These are phyloP conservation scores for Lenzites betulinus DNA, from an alignment of 768 basidiomycete species.

Conservation along the genomic window DNA sequence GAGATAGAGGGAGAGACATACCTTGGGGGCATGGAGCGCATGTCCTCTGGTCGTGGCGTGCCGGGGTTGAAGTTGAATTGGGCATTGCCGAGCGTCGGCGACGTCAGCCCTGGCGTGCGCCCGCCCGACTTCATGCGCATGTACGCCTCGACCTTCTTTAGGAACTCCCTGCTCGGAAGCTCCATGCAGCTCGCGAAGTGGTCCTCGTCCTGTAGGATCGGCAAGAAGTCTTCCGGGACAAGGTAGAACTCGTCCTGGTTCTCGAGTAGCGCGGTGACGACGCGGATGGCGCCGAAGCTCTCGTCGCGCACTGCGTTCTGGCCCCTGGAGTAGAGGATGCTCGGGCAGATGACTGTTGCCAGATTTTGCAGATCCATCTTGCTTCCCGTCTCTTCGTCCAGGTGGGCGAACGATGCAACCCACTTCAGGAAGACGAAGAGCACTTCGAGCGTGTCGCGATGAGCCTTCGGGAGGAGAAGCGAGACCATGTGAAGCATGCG, in stretches of 20 bases:
- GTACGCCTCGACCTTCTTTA: slow-evolving; percentile 95
- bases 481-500: slow-evolving; percentile 85
- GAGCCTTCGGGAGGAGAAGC: slow-evolving; percentile 85
- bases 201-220: slow-evolving; percentile 88
- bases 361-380: slow-evolving; percentile 98
- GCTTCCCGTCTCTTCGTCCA: slow-evolving; percentile 36
- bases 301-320: slow-evolving; percentile 89
- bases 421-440: slow-evolving; percentile 98
- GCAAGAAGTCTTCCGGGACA: slow-evolving; percentile 88
- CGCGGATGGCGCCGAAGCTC: slow-evolving; percentile 85
- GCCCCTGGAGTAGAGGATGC: slow-evolving; percentile 89
- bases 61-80: slow-evolving; percentile 43
- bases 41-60: slow-evolving; percentile 27
- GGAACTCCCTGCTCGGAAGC: slow-evolving; percentile 89
- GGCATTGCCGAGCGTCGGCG: slow-evolving; percentile 38
- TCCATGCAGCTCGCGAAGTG: slow-evolving; percentile 89
- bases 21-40: slow-evolving; percentile 29
- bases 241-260: slow-evolving; percentile 94
- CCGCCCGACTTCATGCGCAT: slow-evolving; percentile 68
- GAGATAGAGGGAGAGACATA: slow-evolving; percentile 2
- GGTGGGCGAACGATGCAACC: slow-evolving; percentile 98
- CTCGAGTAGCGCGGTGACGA: slow-evolving; percentile 84
- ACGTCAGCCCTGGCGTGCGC: slow-evolving; percentile 46
- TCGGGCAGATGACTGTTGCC: slow-evolving; percentile 97
- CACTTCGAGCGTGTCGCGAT: slow-evolving; percentile 97